phyloP scores from a whole-genome alignment of 1,284 basidiomycete genomes.

The Ustilago sp. region DNA sequence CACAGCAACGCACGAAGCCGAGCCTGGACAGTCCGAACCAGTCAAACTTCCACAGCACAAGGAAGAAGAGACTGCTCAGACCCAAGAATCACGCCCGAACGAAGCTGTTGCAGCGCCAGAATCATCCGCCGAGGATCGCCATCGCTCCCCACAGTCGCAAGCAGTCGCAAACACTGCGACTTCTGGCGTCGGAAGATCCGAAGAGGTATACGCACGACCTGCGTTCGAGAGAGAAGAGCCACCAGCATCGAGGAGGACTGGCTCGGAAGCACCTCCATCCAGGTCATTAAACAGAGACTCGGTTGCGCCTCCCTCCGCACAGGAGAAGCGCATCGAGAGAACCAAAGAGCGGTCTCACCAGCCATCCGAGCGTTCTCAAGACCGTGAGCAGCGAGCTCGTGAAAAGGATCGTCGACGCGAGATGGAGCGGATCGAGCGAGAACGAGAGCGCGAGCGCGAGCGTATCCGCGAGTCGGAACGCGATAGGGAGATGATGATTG shows the following conservation, averaged over 20 bases:
- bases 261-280: constrained; percentile 19
- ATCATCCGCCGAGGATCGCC: not conserved
- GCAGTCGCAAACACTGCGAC: not conserved
- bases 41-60: not conserved
- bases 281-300: constrained; percentile 19
- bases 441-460: constrained; percentile 48
- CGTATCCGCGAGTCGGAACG: constrained; percentile 52
- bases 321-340: constrained; percentile 30
- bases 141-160: constrained; percentile 14
- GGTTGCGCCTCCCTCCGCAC: constrained; percentile 18
- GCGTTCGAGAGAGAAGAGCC: constrained; percentile 11
- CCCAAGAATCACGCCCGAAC: not conserved
- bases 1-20: not conserved
- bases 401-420: constrained; percentile 50
- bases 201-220: constrained; percentile 10
- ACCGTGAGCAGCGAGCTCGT: constrained; percentile 46
- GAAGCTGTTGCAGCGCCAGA: not conserved
- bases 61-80: not conserved
- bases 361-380: constrained; percentile 37
- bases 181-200: constrained; percentile 6
- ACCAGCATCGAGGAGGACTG: constrained; percentile 3
- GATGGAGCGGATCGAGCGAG: constrained; percentile 40
- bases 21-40: constrained; percentile 1
- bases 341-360: constrained; percentile 32
- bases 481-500: constrained; percentile 50